Evolutionary conservation across 495 filamentous ascomycete species (phyloP), one percentile per base, ranked within the genome.

Genomic region (Cudoniella acicularis): DNA sequence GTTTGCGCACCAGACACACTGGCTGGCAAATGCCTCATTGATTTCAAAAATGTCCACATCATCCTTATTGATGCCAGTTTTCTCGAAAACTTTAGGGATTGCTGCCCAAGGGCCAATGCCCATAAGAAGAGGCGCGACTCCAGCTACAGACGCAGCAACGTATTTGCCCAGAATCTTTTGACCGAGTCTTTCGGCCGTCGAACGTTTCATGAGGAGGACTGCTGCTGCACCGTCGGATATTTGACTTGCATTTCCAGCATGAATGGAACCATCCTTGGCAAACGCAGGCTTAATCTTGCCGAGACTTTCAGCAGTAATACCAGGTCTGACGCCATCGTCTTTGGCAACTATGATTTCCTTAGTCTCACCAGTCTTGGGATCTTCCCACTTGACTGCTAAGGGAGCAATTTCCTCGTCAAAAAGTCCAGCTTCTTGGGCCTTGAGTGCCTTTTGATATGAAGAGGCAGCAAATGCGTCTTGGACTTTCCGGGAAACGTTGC

Each of bases 11-110:
- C 88, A 97, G 50, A 98, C 76, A 67, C 91, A 96, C 80, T 98
- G 94, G 54, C 82, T 87, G 16, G 94, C 94, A 71, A 98, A 98
- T 8, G 94, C 94, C 83, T 98, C 94, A 80, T 98, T 98, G 81
- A 98, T 98, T 84, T 98, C 94, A 70, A 81, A 98, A 69, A 98
- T 89, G 72, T 97, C 95, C 36, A 98, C 91, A 61, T 98, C 94
- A 48, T 93, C 88, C 75, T 89, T 91, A 62, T 79, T 82, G 60
- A 98, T 82, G 43, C 91, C 89, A 2, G 92, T 88, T 70, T 94
- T 92, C 72, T 86, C 79, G 60, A 96, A 85, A 6, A 90, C 91
- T 67, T 92, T 87, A 57, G 94, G 94, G 70, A 98, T 97, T 26
- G 94, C 92, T 72, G 91, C 91, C 88, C 91, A 96, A 18, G 94